These are phyloP conservation scores for Ceratobasidium sp. DNA, from an alignment of 1,284 basidiomycete species.

Conservation along the genomic window DNA sequence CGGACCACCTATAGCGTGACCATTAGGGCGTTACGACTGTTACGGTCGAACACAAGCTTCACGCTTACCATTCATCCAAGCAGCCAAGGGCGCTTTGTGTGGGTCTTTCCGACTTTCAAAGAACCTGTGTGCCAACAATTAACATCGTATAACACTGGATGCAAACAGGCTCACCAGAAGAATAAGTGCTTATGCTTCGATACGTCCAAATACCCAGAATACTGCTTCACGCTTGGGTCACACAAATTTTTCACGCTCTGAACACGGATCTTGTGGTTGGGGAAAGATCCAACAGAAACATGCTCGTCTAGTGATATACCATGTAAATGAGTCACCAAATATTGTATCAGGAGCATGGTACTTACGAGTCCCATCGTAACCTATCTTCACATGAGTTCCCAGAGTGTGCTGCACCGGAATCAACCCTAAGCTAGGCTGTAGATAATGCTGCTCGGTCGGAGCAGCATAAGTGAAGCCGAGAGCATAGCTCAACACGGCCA, in stretches of 20 bases:
- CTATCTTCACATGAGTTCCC: background rate
- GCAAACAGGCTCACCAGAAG: conserved; percentile 12
- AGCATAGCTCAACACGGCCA: background rate
- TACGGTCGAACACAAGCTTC: no score
- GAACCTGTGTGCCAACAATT: conserved; percentile 4
- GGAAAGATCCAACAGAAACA: conserved; percentile 10
- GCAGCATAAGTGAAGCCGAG: background rate
- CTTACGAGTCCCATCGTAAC: conserved; percentile 13
- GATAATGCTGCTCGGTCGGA: background rate
- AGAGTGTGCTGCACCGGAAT: background rate
- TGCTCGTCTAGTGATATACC: conserved; percentile 20
- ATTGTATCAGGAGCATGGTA: background rate
- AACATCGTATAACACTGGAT: background rate
- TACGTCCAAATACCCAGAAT: conserved; percentile 30
- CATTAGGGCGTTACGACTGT: background rate
- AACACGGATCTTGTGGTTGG: conserved; percentile 19
- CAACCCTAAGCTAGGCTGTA: background rate
- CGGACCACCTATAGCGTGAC: conserved; percentile 17
- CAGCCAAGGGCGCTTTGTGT: conserved; percentile 33
- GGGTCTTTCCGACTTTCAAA: conserved; percentile 43
- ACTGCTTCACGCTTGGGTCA: conserved; percentile 30
- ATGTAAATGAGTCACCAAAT: background rate
- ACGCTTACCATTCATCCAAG: conserved; percentile 38
- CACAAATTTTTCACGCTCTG: background rate
- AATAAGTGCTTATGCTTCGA: conserved; percentile 31